Evolutionary conservation across 148 eudicot species (phyloP).

Genomic region (Pouteria glomerata): DNA sequence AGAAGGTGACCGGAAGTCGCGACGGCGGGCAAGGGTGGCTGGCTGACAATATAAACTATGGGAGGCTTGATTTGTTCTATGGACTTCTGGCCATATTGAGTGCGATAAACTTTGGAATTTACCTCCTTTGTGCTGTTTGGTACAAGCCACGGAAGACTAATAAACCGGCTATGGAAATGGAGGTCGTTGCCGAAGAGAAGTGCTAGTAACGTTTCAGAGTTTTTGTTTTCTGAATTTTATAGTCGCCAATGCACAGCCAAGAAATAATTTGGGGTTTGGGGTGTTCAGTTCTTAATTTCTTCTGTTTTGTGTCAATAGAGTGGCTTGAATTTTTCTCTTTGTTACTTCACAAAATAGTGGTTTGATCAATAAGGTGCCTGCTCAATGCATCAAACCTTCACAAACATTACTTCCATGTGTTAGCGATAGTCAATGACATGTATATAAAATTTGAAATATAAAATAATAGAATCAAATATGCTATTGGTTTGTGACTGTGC

Average conservation of each 20-base stretch:
- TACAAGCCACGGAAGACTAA: conserved; percentile 34
- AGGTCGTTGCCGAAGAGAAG: conserved; percentile 22
- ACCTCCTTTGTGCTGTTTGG: conserved; percentile 61
- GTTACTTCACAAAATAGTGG: too few species aligned
- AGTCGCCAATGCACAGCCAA: not conserved
- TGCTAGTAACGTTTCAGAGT: conserved; percentile 9
- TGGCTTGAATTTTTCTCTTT: conserved; percentile 3
- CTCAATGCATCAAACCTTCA: not conserved
- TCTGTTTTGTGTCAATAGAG: not conserved
- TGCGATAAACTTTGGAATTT: conserved; percentile 40
- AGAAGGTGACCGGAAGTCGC: conserved; percentile 33
- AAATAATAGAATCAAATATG: too few species aligned
- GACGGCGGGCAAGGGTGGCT: conserved; percentile 44
- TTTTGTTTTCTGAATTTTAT: not conserved
- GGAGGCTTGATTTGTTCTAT: conserved; percentile 67
- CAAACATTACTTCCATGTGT: not conserved
- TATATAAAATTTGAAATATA: too few species aligned
- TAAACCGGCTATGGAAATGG: conserved; percentile 17
- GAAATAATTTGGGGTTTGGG: not conserved
- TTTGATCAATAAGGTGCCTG: too few species aligned
- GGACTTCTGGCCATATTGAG: conserved; percentile 44
- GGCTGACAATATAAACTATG: conserved; percentile 57
- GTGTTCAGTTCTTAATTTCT: too few species aligned
- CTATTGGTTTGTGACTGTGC: too few species aligned
- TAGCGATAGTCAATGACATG: not conserved